Evolutionary conservation across 2,329 filamentous ascomycete genomes (phyloP).

Genomic region (Phyllosticta ampelicida): DNA sequence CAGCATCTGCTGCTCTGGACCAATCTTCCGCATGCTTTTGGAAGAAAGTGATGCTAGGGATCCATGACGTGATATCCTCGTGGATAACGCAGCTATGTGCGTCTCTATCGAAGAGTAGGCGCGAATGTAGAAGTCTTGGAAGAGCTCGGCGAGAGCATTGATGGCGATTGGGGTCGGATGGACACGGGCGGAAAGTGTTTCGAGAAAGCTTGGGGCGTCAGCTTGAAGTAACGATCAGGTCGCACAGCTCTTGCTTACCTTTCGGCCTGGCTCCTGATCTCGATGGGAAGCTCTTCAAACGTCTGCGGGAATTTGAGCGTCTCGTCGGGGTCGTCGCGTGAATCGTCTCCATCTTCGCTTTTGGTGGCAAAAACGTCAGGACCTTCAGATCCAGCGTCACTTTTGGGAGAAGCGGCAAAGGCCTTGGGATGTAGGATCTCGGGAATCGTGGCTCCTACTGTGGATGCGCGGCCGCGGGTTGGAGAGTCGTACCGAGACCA

Average conservation of each 20-base stretch:
- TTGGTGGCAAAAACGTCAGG: constrained; percentile 33
- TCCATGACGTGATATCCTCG: constrained; percentile 58
- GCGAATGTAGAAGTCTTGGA: constrained; percentile 85
- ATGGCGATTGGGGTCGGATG: constrained; percentile 74
- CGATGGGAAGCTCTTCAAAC: constrained; percentile 84
- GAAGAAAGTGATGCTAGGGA: constrained; percentile 39
- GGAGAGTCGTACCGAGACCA: constrained; percentile 40
- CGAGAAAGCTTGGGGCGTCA: constrained; percentile 59
- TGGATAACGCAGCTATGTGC: constrained; percentile 71
- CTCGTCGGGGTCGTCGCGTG: constrained; percentile 16
- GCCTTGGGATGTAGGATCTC: constrained; percentile 34
- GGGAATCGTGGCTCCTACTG: constrained; percentile 31
- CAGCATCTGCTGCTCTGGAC: constrained; percentile 70
- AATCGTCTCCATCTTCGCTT: constrained; percentile 20
- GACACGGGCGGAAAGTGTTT: constrained; percentile 77
- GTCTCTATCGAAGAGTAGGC: constrained; percentile 76
- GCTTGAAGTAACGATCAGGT: background rate
- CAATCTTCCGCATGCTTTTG: constrained; percentile 33
- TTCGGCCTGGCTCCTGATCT: constrained; percentile 82
- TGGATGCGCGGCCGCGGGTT: constrained; percentile 35
- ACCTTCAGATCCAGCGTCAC: constrained; percentile 20
- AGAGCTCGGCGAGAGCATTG: constrained; percentile 71
- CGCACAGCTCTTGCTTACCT: constrained; percentile 43
- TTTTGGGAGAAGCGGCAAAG: constrained; percentile 24
- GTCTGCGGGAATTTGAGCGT: constrained; percentile 45